phyloP scores from a whole-genome alignment of 2,329 filamentous ascomycete species.

The Tolypocladium album region DNA sequence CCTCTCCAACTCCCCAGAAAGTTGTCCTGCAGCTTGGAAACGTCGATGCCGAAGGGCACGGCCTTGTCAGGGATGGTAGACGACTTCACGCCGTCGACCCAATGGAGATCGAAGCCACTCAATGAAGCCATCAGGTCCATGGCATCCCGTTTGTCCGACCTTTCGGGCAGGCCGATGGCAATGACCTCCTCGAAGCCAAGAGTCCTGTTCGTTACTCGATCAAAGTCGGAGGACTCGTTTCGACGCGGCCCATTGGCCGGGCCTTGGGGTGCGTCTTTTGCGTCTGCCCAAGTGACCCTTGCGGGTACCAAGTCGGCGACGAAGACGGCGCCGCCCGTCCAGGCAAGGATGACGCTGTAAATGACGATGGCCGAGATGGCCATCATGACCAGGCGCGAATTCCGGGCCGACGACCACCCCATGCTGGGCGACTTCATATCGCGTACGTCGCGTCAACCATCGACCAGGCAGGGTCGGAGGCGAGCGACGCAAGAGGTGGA shows the following conservation, averaged over 20 bases:
- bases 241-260: not conserved
- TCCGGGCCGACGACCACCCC: not conserved
- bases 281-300: not conserved
- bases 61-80: constrained; percentile 24
- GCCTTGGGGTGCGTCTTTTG: not conserved
- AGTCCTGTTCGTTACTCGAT: constrained; percentile 6
- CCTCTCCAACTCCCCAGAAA: constrained; percentile 31
- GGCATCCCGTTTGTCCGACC: constrained; percentile 38
- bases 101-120: constrained; percentile 32
- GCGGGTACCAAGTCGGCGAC: not conserved
- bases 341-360: not conserved
- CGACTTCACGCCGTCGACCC: constrained; percentile 32
- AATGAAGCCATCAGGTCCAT: constrained; percentile 34
- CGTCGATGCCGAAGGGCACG: constrained; percentile 17
- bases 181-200: constrained; percentile 36
- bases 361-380: not conserved
- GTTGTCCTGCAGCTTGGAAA: constrained; percentile 14
- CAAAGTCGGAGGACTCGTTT: not conserved
- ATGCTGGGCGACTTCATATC: not conserved
- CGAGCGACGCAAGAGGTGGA: not conserved
- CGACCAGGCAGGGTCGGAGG: not conserved
- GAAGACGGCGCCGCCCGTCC: not conserved
- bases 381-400: not conserved
- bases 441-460: not conserved
- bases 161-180: constrained; percentile 36